phyloP scores from a whole-genome alignment of 352 stramenopile genomes.

The Phytophthora pini region DNA sequence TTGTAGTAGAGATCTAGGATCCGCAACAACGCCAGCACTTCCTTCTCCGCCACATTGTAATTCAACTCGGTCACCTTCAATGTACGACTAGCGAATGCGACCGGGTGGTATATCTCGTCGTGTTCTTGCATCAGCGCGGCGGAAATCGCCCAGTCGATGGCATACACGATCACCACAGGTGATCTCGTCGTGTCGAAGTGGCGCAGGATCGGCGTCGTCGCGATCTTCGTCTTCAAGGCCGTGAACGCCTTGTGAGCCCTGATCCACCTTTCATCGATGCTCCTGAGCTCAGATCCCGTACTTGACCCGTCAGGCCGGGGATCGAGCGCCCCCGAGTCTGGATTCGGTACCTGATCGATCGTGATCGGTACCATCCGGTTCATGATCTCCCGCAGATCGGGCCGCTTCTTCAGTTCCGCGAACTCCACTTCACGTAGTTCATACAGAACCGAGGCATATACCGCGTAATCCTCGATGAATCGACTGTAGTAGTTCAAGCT shows the following conservation, averaged over 20 bases:
- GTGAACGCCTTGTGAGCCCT: neutral
- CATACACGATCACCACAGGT: neutral
- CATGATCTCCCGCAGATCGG: neutral
- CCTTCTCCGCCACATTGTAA: neutral
- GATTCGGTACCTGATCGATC: no score
- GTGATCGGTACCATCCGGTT: no score
- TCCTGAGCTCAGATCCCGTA: neutral
- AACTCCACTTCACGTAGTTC: neutral
- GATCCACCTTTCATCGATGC: neutral
- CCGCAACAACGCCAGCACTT: neutral
- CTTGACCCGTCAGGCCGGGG: no score
- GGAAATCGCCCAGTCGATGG: no score
- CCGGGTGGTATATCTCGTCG: conserved; percentile 2
- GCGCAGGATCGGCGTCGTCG: conserved; percentile 5
- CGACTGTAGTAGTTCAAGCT: conserved; percentile 32
- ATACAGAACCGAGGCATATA: no score
- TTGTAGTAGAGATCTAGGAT: no score
- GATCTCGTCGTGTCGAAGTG: conserved; percentile 1
- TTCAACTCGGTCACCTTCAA: conserved; percentile 18
- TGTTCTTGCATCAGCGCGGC: conserved; percentile 11
- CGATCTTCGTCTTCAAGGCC: neutral
- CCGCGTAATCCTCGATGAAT: conserved; percentile 27
- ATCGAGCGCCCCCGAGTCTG: no score
- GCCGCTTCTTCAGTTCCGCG: neutral
- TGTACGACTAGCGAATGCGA: conserved; percentile 5